Evolutionary conservation across 176 grass and related monocot species (phyloP), one percentile per base, ranked within the genome.

Genomic region (Echinochloa phyllopogon): DNA sequence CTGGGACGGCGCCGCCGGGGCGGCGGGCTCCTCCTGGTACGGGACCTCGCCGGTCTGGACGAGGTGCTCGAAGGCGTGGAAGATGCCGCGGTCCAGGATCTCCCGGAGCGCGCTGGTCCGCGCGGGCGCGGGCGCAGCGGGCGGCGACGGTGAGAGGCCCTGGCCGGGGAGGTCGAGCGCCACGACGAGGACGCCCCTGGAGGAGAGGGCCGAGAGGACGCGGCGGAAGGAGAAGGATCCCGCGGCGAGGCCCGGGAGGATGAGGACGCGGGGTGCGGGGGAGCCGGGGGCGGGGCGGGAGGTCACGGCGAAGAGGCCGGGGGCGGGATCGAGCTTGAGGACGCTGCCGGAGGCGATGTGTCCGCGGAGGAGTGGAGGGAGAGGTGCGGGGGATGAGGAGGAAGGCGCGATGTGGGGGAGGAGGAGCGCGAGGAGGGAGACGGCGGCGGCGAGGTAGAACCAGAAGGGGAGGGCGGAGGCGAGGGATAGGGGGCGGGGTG

Each of bases 41-140:
- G 90, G 90, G 10, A 92, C 88, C 64, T 94, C 67, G 49, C 94
- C 92, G 3, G 92, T 97, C 73, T 94, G 47, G 6, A 97, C 81
- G 43, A 97, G 78, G 79, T 89, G 90, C 85, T 94, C 94, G 69
- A 97, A 97, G 38, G 86, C 94, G 88, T 86, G 93, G 86, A 97
- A 97, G 42, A 97, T 10, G 64, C 90, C 92, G 9, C 89, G 88
- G 63, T 92, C 59, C 72, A 66, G 81, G 78, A 97, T 97, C 84
- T 88, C 81, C 33, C 78, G 78, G 25, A 97, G 33, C 3, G 71
- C 42, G 24, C 82, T 86, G 12, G 57, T 27, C 82, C 75, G 55
- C 4, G 39, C 21, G 4, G 65, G 63, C 1, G 59, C 36, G 20
- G 55, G 0, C 10, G 71, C 21, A 8, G 80, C n/a, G 40, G 65